Percentiles rank a stretch among this genome's conserved stretches.
Conservation (phyloP, 805 yeast genomes). For the Lipomyces japonicus region DNA sequence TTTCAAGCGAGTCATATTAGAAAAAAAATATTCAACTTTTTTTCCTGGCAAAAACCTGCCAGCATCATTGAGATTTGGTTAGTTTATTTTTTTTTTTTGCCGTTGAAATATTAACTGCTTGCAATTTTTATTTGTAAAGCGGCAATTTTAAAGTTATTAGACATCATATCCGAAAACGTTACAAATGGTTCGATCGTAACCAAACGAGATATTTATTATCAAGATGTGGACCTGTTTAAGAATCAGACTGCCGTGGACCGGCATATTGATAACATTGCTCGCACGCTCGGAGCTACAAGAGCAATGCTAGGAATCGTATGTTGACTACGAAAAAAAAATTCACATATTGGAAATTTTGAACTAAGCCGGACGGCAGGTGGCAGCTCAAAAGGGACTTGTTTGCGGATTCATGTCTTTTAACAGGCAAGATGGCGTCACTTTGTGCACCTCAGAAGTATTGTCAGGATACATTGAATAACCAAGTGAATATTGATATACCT, state of each 20-base stretch:
- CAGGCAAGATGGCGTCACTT: not conserved
- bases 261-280: slow-evolving; percentile 41
- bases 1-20: not conserved
- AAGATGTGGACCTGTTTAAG: slow-evolving; percentile 51
- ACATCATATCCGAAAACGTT: slow-evolving; percentile 15
- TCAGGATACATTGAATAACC: not conserved
- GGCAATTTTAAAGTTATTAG: slow-evolving; percentile 8
- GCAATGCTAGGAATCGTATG: slow-evolving; percentile 42
- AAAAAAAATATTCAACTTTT: not conserved
- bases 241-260: slow-evolving; percentile 45
- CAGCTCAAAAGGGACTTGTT: slow-evolving; percentile 27
- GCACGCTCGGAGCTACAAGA: slow-evolving; percentile 41
- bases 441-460: slow-evolving; percentile 2
- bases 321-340: slow-evolving; percentile 1
- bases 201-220: slow-evolving; percentile 56
- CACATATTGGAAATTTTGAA: not conserved
- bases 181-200: slow-evolving; percentile 34
- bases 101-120: not conserved
- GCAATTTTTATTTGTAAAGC: slow-evolving; percentile 3
- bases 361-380: slow-evolving; percentile 4
- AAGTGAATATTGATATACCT: not conserved
- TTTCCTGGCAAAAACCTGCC: slow-evolving; percentile 9
- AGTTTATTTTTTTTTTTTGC: not conserved
- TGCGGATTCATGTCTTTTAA: slow-evolving; percentile 12
- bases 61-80: slow-evolving; percentile 3